Evolutionary conservation across 495 filamentous ascomycete species (phyloP), one percentile per base, ranked within the genome.

Genomic region (Penicillium desertorum): DNA sequence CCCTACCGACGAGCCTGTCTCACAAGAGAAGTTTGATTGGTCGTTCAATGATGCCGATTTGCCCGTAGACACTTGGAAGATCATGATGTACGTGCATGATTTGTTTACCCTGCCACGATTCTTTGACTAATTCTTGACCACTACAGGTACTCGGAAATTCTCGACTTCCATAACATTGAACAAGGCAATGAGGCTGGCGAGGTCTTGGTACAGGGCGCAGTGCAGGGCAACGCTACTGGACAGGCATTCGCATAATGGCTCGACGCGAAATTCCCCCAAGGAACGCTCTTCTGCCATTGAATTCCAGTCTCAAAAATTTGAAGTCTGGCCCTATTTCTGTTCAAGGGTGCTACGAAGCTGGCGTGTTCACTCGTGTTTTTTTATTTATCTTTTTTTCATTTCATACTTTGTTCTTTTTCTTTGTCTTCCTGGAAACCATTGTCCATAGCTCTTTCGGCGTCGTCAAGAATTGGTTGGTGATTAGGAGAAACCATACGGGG

Each of bases 11-110:
- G 94, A 98, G 77, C 94, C 94, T 8, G 88, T 90, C 12, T 90
- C 94, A 23, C 90, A 96, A 57, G 93, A 97, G 80, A 98, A 95
- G 77, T 98, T 98, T 66, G 94, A 98, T 70, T 98, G 94, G 94
- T 96, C 92, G n/a, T 98, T 98, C 76, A 98, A 97, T 71, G 93
- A 98, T 69, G 95, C 94, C 34, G 94, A 98, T 76, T 76, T 98
- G 56, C 94, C 94, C 0, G 91, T 98, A 41, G 94, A 98, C 65
- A 96, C 95, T n/a, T 98, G 94, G 94, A 98, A 98, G 76, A 97
- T 98, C 69, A 98, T 98, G 94, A 98, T 98, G 94, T 98, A 81
- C 63, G 70, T 65, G 37, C 49, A 57, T 29, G 12, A 7, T 57
- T 19, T 19, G 20, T 22, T 22, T 51, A 10, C 0, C 10, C 10